Percentiles rank a stretch among this genome's conserved stretches.
These are phyloP conservation scores for Gyromitra esculenta DNA, from an alignment of 2,329 filamentous ascomycete genomes.

Conservation along the genomic window DNA sequence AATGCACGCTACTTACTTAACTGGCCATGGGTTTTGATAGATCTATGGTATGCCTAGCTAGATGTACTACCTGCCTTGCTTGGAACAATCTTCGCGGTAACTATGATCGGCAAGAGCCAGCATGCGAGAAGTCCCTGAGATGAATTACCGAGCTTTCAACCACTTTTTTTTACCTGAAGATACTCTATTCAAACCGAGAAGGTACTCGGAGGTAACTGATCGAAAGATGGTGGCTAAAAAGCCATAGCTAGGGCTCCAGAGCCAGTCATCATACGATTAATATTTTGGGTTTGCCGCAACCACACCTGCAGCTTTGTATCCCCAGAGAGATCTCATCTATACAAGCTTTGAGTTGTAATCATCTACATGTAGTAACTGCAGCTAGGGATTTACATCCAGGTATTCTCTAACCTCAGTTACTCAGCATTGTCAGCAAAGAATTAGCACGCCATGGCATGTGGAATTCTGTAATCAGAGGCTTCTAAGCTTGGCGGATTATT, in stretches of 20 bases:
- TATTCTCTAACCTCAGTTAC: not conserved
- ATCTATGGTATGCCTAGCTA: not conserved
- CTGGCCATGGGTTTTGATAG: not conserved
- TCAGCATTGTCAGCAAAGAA: not conserved
- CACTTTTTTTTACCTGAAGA: not conserved
- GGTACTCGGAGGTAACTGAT: conserved; percentile 13
- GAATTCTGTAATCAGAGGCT: not conserved
- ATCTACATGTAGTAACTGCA: not conserved
- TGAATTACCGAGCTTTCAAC: not conserved
- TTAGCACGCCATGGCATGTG: not conserved
- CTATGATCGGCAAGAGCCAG: not conserved
- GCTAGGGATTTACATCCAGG: not conserved
- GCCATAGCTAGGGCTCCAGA: not conserved
- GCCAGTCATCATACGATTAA: not conserved
- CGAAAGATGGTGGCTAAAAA: not conserved
- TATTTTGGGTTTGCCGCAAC: not conserved
- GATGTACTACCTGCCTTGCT: conserved; percentile 11
- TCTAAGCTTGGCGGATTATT: not conserved
- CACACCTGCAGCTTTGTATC: not conserved
- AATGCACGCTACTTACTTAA: conserved; percentile 1
- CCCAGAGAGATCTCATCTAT: not conserved
- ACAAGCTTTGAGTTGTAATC: not conserved
- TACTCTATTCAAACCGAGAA: not conserved
- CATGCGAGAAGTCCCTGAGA: not conserved
- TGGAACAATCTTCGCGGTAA: not conserved